phyloP scores from a whole-genome alignment of 1,284 basidiomycete species.

The Paramarasmius palmivorus region DNA sequence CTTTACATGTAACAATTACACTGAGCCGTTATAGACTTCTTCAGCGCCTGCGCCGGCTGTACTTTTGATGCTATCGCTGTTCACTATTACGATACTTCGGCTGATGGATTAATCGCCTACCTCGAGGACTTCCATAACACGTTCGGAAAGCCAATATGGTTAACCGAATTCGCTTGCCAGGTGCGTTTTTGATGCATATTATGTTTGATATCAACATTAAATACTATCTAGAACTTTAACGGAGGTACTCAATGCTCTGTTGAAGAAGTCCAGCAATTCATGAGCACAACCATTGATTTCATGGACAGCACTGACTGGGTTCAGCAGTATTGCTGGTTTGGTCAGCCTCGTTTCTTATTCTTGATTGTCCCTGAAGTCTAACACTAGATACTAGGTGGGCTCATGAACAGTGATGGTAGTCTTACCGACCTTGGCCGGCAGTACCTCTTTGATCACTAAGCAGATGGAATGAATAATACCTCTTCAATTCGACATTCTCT shows the following conservation, averaged over 20 bases:
- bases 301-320: constrained; percentile 59
- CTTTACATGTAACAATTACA: no score
- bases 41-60: constrained; percentile 51
- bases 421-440: constrained; percentile 53
- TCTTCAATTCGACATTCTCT: not conserved
- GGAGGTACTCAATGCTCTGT: constrained; percentile 52
- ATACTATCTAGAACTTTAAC: constrained; percentile 55
- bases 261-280: constrained; percentile 57
- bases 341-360: constrained; percentile 37
- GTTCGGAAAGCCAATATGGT: constrained; percentile 53
- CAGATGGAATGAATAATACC: not conserved
- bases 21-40: no score
- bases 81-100: constrained; percentile 63
- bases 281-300: constrained; percentile 52
- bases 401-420: constrained; percentile 41
- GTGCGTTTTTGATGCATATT: constrained; percentile 30
- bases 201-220: not conserved
- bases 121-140: constrained; percentile 49
- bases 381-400: constrained; percentile 41
- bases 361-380: not conserved
- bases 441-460: constrained; percentile 28
- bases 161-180: constrained; percentile 74
- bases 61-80: constrained; percentile 45
- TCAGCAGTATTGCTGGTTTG: constrained; percentile 67
- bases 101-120: constrained; percentile 51